Evolutionary conservation across 495 filamentous ascomycete genomes (phyloP), one percentile per base, ranked within the genome.

Genomic region (Bryoglossum gracile): DNA sequence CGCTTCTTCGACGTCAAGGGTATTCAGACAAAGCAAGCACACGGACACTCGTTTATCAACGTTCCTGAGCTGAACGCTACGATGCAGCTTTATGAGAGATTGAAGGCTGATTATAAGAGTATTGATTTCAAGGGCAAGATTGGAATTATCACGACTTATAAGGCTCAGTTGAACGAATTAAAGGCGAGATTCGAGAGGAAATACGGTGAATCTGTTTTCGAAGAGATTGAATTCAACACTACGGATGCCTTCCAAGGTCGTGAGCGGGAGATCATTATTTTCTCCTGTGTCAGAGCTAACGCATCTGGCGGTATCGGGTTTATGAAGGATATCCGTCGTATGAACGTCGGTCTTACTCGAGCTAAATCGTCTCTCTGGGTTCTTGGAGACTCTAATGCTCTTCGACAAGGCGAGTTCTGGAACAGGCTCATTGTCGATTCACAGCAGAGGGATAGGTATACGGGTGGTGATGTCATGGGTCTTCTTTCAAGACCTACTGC

Each of bases 1-100:
- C 84, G 89, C n/a, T 98, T 98, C 69, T 97, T 97, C 65, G 88
- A 98, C 58, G 89, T 98, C 4, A 76, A 87, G 54, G 94, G 92
- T 59, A 79, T 87, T 48, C 90, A 96, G 59, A 78, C 83, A 43
- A 79, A 75, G 54, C 84, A 84, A 9, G 71, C 80, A 3, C 82
- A 77, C 56, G 87, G 87, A 30, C 87, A 90, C 57, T 97, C 94
- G 0, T 74, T 98, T 28, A 78, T 95, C 67, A 98, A 98, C 65
- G 67, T 82, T 36, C 85, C 86, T 21, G 92, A 98, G 58, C 65
- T 95, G 42, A 78, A 84, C 38, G 80, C 90, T 38, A 89, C 94
- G 0, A 77, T 97, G 70, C 76, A 80, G 55, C 71, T 98, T 9
- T 97, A 86, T 60, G 71, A 84, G 13, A 81, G 88, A 10, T 72